Evolutionary conservation across 164 flowering plant genomes (phyloP), one percentile per base, ranked within the genome.

Genomic region (Santalum album): DNA sequence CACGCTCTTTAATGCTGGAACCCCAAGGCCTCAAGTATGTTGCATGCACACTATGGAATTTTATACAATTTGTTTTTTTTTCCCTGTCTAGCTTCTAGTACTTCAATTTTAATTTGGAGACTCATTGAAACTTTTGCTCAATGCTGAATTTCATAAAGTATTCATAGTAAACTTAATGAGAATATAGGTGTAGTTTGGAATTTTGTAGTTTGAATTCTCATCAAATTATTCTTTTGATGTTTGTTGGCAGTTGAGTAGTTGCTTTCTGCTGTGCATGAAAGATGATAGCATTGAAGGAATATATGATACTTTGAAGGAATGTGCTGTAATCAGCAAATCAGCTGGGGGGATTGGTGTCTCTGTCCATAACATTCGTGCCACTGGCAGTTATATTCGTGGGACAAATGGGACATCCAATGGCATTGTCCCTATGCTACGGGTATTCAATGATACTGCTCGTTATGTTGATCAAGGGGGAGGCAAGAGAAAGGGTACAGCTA

Each of bases 401-500:
- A 94, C 99, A 46, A 94, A 94, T 86, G 99, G 99, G 38, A 79
- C 96, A 43, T 94, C 99, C 20, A 94, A 94, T 82, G 99, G 99
- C 11, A 83, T 94, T 68, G 82, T 90, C 55, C 99, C 99, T 34
- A 94, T 94, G 99, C 73, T 90, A 20, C 64, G 97, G 29, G 97
- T 94, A 34, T 94, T 94, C 65, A 94, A 94, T 77, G 99, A 94
- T 56, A n/a, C 99, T 59, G 99, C 99, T 5, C 95, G 97, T 25
- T 94, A 90, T 82, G 99, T 94, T 68, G 96, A 94, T 69, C 99
- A 94, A 84, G 97, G 99, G 15, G 99, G 99, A 42, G 99, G 99
- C 77, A 94, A 90, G 78, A 85, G 99, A 62, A 94, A 94, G 68
- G 99, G 99, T 92, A 67, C 39, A 32, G n/a, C n/a, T 11, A 39